Base-by-base conservation (phyloP, 257 asterid genomes). In the Nicotiana paniculata region DNA sequence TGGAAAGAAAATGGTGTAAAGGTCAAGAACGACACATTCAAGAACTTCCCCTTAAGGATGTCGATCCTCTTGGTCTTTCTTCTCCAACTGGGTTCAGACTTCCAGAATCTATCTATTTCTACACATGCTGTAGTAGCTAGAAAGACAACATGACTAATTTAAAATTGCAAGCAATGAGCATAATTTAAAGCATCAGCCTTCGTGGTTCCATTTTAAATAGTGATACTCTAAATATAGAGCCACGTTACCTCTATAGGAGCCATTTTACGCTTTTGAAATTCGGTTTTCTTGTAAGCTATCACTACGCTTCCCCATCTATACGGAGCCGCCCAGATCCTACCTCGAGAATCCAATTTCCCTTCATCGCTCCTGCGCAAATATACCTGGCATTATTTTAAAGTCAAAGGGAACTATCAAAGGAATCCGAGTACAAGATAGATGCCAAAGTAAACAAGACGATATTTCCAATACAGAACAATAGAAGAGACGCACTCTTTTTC, bases 281-380 rank as follows among this genome's bases (percentile, higher is more conserved):
- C 93, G 70, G 80, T 91, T 83, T 88, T 90, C 85, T 92, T 93
- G 85, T 91, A 95, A 68, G 97, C 98, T 87, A 96, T 96, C 87
- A 96, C 99, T 88, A 94, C 84, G 91, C 91, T 94, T 80, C 99
- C 99, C 97, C 97, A 96, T 57, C 99, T 93, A 85, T 93, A 96
- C 2, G 99, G 98, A 68, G 87, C 97, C 58, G 98, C 98, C 96
- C 97, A 96, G 79, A 96, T 86, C 76, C 83, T 83, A 82, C 98
- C 99, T 62, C 81, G 90, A 80, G 97, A 81, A 89, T 92, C 92
- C 63, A 93, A 83, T 87, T 88, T 90, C 81, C 98, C 99, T 30
- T 93, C 91, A 79, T 84, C 80, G 85, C 97, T 91, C 97, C 99
- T 96, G 94, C 97, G 97, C 82, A 96, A 87, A 96, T 94, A 93